Percentiles rank a stretch among this genome's conserved stretches.
Conservation (phyloP, 1,139 yeast species). For the Candida glucosophila region DNA sequence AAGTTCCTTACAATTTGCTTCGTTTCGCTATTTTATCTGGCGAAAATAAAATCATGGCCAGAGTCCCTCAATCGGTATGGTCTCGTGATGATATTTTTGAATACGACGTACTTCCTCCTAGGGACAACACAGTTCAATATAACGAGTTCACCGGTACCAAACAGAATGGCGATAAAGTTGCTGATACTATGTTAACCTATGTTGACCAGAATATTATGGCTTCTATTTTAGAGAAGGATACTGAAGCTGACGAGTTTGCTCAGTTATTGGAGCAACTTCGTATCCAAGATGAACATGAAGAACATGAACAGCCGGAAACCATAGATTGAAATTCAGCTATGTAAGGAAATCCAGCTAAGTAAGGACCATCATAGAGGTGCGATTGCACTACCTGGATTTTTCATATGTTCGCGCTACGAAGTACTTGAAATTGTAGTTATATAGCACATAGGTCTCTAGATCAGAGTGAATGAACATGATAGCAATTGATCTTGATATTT, state of each 20-base stretch:
- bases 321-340: not conserved
- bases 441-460: not conserved
- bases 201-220: constrained; percentile 35
- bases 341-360: not conserved
- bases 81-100: constrained; percentile 53
- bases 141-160: constrained; percentile 21
- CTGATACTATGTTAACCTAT: constrained; percentile 26
- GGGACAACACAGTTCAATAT: constrained; percentile 17
- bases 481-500: constrained; percentile 34
- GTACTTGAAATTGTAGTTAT: not conserved
- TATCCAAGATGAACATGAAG: constrained; percentile 8
- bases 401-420: constrained; percentile 1
- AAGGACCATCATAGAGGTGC: not conserved
- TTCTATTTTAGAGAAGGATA: constrained; percentile 23
- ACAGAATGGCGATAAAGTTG: constrained; percentile 7
- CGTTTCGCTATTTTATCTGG: constrained; percentile 65
- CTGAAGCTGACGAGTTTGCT: constrained; percentile 20
- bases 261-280: constrained; percentile 17
- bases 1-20: constrained; percentile 50
- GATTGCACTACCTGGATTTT: not conserved
- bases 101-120: constrained; percentile 65
- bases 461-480: constrained; percentile 19
- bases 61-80: constrained; percentile 58
- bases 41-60: constrained; percentile 62
- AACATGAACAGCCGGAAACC: constrained; percentile 3